Evolutionary conservation across 306 rosid species (phyloP), one percentile per base, ranked within the genome.

Genomic region (Vigna unguiculata): DNA sequence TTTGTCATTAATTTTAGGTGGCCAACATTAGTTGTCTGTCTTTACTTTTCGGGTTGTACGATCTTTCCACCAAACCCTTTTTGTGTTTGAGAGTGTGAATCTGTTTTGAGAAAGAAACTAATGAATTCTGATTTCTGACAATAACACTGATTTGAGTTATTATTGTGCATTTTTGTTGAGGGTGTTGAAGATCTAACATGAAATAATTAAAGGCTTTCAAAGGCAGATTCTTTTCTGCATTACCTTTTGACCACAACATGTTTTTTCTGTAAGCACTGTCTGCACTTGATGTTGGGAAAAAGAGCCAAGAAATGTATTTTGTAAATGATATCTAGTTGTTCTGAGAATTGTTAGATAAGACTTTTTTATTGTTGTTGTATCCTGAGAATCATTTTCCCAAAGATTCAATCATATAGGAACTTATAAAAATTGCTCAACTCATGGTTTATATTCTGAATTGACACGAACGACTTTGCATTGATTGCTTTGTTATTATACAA

Each of bases 71-170:
- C 47, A 43, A 11, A 5, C 15, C 19, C 13, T 72, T 24, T 28
- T n/a, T 51, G 8, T 47, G 74, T 54, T 61, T 67, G 66, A 38
- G 83, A 78, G 28, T 67, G 75, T 54, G 74, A 30, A 78, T 43
- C 79, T 24, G 57, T 78, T 74, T 43, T 67, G 30, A 69, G 80
- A 52, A 47, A 69, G 80, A 52, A 47, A 66, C 55, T 7, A 40
- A 61, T 61, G 71, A 55, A 51, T 65, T 76, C 6, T 71, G 65
- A 47, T 62, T 75, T 75, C 46, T 58, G 71, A 60, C 71, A 75
- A 36, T 9, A 24, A 54, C 14, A 53, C 59, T 55, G 63, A 53
- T 17, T 16, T 74, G 73, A 59, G 7, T 82, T 36, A 38, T 45
- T 47, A 34, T 79, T 78, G 59, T 21, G 16, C 25, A 63, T 63